A percentile compares a stretch with the other conserved stretches of the same genome.
Evolutionary conservation across 1,284 basidiomycete genomes (phyloP).

Genomic region (Pyrrhoderma lamaoense): DNA sequence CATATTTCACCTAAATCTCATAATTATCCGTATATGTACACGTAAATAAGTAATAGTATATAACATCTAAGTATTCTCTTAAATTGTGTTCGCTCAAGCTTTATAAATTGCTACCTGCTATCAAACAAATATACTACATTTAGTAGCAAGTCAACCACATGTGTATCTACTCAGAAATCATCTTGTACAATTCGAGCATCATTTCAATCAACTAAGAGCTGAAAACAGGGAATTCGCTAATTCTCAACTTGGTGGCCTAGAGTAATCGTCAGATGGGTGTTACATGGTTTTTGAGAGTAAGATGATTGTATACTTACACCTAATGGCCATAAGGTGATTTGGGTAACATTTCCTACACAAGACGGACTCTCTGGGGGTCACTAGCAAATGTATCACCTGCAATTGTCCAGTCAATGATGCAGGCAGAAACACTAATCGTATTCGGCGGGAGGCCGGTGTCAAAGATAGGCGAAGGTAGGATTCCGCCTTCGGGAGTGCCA

Average conservation of each 20-base stretch:
- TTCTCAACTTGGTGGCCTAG: conserved; percentile 9
- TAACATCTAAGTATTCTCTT: too few relatives aligned
- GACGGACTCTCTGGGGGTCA: conserved; percentile 40
- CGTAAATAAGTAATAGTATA: too few relatives aligned
- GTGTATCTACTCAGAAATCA: too few relatives aligned
- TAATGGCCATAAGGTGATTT: conserved; percentile 44
- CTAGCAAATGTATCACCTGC: conserved; percentile 46
- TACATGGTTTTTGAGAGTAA: not conserved
- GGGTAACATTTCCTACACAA: conserved; percentile 37
- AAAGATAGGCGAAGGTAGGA: conserved; percentile 46
- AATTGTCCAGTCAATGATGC: conserved; percentile 41
- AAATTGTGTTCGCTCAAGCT: too few relatives aligned
- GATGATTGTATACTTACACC: conserved; percentile 42
- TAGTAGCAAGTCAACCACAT: too few relatives aligned
- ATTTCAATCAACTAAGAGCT: not conserved
- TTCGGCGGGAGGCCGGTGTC: conserved; percentile 45
- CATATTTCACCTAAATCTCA: too few relatives aligned
- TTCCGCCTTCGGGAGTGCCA: conserved; percentile 30
- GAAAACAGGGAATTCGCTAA: conserved; percentile 10
- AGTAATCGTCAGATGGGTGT: not conserved
- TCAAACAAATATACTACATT: too few relatives aligned
- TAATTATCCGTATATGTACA: too few relatives aligned
- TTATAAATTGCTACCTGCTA: too few relatives aligned
- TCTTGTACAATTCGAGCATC: not conserved
- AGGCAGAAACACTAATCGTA: conserved; percentile 44